Conservation (phyloP, 257 asterid species). For the Voacanga thouarsii region DNA sequence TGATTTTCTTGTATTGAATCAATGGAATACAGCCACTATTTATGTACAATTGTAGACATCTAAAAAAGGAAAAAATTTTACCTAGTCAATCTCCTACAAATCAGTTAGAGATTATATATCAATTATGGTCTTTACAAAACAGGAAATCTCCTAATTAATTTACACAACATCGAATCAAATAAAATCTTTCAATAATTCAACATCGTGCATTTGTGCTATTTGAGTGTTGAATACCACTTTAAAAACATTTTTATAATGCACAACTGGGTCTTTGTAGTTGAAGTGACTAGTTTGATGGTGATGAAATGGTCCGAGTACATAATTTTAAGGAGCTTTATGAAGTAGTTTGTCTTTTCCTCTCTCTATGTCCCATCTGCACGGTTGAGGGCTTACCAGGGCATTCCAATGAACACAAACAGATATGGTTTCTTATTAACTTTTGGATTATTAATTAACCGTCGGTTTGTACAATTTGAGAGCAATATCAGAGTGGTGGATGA, state of each 20-base stretch:
- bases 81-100: too few species aligned
- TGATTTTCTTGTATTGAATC: too few species aligned
- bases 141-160: too few species aligned
- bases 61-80: too few species aligned
- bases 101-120: too few species aligned
- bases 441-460: neutral
- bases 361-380: neutral
- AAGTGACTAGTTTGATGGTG: neutral
- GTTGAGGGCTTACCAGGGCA: neutral
- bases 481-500: conserved; percentile 60
- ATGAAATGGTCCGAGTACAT: neutral
- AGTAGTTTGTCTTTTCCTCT: too few species aligned
- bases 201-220: too few species aligned
- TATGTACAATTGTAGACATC: too few species aligned
- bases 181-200: too few species aligned
- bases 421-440: neutral
- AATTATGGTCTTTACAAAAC: too few species aligned
- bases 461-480: conserved; percentile 26
- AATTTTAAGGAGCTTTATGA: neutral
- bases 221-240: neutral
- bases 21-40: too few species aligned
- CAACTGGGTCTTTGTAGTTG: neutral
- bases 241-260: neutral
- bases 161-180: too few species aligned
- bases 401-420: neutral